phyloP scores from a whole-genome alignment of 2,329 filamentous ascomycete species.

The Septoria linicola region DNA sequence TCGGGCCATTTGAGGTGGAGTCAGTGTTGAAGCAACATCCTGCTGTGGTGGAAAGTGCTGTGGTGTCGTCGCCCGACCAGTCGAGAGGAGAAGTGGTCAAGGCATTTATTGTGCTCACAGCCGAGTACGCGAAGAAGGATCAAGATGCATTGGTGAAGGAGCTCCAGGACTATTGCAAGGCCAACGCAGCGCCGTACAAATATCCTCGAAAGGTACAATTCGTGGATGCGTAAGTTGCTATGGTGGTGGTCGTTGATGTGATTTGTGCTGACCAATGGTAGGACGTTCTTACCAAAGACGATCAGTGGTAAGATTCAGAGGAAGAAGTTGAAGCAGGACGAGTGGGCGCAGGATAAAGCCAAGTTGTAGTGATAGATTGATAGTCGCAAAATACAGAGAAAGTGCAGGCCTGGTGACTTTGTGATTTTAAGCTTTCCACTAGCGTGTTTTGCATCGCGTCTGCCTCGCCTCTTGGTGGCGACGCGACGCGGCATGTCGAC shows the following conservation, averaged over 20 bases:
- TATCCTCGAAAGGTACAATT: slow-evolving; percentile 45
- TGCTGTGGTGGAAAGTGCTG: slow-evolving; percentile 43
- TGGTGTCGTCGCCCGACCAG: slow-evolving; percentile 43
- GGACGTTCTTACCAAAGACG: slow-evolving; percentile 42
- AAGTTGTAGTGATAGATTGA: slow-evolving; percentile 28
- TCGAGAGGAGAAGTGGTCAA: slow-evolving; percentile 44
- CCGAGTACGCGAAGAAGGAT: slow-evolving; percentile 25
- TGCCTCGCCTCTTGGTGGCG: slow-evolving; percentile 3
- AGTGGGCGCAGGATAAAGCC: slow-evolving; percentile 35
- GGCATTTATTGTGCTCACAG: slow-evolving; percentile 42
- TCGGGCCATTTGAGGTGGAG: slow-evolving; percentile 46
- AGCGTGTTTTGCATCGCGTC: slow-evolving; percentile 10
- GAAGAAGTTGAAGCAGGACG: slow-evolving; percentile 41
- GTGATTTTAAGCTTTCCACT: neutral
- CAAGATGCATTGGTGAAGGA: slow-evolving; percentile 34
- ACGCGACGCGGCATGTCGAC: neutral
- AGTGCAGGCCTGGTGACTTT: no score
- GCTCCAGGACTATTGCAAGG: slow-evolving; percentile 44
- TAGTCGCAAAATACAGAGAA: no score
- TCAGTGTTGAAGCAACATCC: slow-evolving; percentile 44
- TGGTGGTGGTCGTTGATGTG: neutral
- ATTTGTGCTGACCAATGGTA: slow-evolving; percentile 6
- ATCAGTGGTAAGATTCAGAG: slow-evolving; percentile 39
- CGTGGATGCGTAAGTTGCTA: slow-evolving; percentile 30
- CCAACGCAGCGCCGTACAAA: slow-evolving; percentile 44